These are phyloP conservation scores for Cystofilobasidium macerans DNA, from an alignment of 768 basidiomycete species.

Conservation along the genomic window DNA sequence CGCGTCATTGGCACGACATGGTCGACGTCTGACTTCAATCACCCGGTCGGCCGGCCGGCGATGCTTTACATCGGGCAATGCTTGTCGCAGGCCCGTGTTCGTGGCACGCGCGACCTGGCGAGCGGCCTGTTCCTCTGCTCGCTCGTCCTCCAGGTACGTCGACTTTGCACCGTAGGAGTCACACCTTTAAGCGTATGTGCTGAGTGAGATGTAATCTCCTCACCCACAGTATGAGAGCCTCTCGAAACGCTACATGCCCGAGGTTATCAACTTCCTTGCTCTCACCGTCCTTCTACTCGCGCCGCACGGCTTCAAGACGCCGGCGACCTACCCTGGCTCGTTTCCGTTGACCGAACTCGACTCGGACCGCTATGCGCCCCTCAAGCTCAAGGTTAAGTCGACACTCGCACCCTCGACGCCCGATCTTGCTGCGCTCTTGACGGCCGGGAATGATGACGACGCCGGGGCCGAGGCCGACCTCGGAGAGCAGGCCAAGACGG, in stretches of 20 bases:
- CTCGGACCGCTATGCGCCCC: conserved; percentile 43
- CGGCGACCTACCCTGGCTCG: conserved; percentile 49
- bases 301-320: conserved; percentile 50
- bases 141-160: conserved; percentile 47
- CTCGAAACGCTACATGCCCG: conserved; percentile 79
- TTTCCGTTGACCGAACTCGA: conserved; percentile 65
- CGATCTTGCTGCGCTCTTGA: conserved; percentile 37
- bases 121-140: conserved; percentile 84
- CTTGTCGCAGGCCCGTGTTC: conserved; percentile 68
- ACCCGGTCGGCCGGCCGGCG: conserved; percentile 75
- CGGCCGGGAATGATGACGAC: conserved; percentile 32
- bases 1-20: conserved; percentile 70
- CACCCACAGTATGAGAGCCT: conserved; percentile 71
- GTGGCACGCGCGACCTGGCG: conserved; percentile 60
- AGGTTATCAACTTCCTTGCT: conserved; percentile 70
- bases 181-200: conserved; percentile 6
- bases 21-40: conserved; percentile 90
- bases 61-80: conserved; percentile 84
- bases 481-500: conserved; percentile 54
- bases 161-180: neutral
- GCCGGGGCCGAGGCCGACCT: conserved; percentile 40
- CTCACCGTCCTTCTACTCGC: conserved; percentile 62
- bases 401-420: conserved; percentile 4
- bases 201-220: no score
- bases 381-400: conserved; percentile 38